phyloP scores from a whole-genome alignment of 495 filamentous ascomycete species.

The Neohortaea acidophila region DNA sequence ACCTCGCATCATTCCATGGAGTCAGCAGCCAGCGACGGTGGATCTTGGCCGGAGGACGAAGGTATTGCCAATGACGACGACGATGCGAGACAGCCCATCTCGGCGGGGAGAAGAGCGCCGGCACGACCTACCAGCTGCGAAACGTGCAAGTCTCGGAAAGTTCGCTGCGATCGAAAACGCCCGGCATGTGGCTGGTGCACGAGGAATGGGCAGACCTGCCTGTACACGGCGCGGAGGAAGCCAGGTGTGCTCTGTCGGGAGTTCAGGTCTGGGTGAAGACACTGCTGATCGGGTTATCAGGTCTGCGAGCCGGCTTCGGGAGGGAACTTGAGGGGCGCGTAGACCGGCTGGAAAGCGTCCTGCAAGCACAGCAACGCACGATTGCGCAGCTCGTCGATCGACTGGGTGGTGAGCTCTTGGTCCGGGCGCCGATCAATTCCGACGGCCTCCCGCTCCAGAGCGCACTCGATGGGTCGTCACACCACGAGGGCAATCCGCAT shows the following conservation, averaged over 20 bases:
- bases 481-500: too few species aligned
- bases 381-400: too few species aligned
- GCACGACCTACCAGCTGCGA: constrained; percentile 66
- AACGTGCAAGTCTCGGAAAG: constrained; percentile 67
- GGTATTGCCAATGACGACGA: constrained; percentile 3
- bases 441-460: too few species aligned
- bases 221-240: constrained; percentile 78
- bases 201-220: constrained; percentile 60
- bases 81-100: constrained; percentile 17
- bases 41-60: not conserved
- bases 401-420: too few species aligned
- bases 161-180: constrained; percentile 45
- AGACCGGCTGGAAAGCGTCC: constrained; percentile 23
- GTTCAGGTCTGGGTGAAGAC: too few species aligned
- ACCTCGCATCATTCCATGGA: too few species aligned
- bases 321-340: constrained; percentile 74
- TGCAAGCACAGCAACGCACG: constrained; percentile 8
- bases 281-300: not conserved
- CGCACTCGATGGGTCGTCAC: too few species aligned
- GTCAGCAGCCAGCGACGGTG: constrained; percentile 8
- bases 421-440: too few species aligned
- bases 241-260: too few species aligned
- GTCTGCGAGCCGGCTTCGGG: constrained; percentile 66
- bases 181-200: constrained; percentile 81
- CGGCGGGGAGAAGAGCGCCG: constrained; percentile 31